These are phyloP conservation scores for Xylaria digitata DNA, from an alignment of 2,329 filamentous ascomycete genomes.

Conservation along the genomic window DNA sequence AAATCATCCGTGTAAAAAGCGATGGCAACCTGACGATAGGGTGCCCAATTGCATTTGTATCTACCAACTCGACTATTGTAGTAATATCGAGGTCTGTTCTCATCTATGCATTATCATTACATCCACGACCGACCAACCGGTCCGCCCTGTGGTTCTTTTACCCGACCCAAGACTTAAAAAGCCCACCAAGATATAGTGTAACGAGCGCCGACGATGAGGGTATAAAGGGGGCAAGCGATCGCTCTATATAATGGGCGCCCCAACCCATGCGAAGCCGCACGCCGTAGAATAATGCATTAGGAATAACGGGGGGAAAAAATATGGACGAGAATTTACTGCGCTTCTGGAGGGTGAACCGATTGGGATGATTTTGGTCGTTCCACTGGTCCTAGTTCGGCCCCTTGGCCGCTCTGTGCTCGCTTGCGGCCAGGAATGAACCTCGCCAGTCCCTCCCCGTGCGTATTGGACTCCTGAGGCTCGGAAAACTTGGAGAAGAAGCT, in stretches of 20 bases:
- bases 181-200: conserved; percentile 24
- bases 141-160: conserved; percentile 21
- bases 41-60: conserved; percentile 29
- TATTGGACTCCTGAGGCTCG: conserved; percentile 58
- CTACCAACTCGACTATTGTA: conserved; percentile 31
- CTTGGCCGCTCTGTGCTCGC: conserved; percentile 51
- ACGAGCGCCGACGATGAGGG: conserved; percentile 35
- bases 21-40: conserved; percentile 3
- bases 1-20: background rate
- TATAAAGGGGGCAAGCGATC: conserved; percentile 42
- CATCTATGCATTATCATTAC: conserved; percentile 42
- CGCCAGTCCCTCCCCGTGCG: conserved; percentile 47
- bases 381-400: conserved; percentile 49
- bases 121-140: conserved; percentile 16
- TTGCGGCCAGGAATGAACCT: conserved; percentile 52
- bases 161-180: conserved; percentile 10
- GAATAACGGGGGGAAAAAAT: conserved; percentile 18
- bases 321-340: conserved; percentile 40
- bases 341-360: conserved; percentile 45
- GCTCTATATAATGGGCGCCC: conserved; percentile 43
- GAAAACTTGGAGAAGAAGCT: conserved; percentile 85
- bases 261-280: conserved; percentile 40
- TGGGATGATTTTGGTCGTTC: conserved; percentile 49
- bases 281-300: conserved; percentile 43
- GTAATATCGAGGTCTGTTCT: conserved; percentile 25